Conservation (phyloP, 2,329 filamentous ascomycete genomes). For the Samsoniella hepiali region DNA sequence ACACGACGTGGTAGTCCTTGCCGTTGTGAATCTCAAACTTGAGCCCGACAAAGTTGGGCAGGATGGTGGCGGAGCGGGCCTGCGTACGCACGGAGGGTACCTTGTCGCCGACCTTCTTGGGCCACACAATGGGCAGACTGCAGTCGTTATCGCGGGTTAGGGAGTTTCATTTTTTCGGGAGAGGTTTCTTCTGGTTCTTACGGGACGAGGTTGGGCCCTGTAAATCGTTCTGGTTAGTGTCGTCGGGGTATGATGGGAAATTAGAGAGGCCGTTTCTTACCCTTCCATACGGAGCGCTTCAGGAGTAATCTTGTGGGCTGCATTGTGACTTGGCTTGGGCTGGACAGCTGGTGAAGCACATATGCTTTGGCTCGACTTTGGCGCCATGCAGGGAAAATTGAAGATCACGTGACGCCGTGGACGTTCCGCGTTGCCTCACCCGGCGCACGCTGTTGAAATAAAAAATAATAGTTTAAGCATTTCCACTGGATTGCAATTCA, state of each 20-base stretch:
- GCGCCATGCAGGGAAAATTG: background rate
- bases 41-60: constrained; percentile 87
- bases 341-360: background rate
- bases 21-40: constrained; percentile 91
- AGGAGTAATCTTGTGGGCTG: constrained; percentile 64
- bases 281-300: constrained; percentile 85
- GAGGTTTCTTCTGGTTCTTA: constrained; percentile 33
- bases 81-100: constrained; percentile 77
- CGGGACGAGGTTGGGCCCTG: constrained; percentile 54
- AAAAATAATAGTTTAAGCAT: too few relatives aligned
- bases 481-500: too few relatives aligned
- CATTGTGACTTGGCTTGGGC: constrained; percentile 46
- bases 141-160: constrained; percentile 19
- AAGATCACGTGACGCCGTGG: constrained; percentile 12
- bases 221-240: background rate
- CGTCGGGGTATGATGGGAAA: background rate
- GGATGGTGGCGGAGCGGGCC: constrained; percentile 81
- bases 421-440: background rate
- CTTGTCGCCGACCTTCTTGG: constrained; percentile 57
- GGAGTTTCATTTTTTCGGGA: background rate
- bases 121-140: constrained; percentile 63
- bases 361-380: constrained; percentile 1
- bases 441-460: background rate
- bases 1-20: constrained; percentile 77
- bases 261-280: constrained; percentile 41